Conservation (phyloP, 768 basidiomycete genomes). For the Boletus bicolor region DNA sequence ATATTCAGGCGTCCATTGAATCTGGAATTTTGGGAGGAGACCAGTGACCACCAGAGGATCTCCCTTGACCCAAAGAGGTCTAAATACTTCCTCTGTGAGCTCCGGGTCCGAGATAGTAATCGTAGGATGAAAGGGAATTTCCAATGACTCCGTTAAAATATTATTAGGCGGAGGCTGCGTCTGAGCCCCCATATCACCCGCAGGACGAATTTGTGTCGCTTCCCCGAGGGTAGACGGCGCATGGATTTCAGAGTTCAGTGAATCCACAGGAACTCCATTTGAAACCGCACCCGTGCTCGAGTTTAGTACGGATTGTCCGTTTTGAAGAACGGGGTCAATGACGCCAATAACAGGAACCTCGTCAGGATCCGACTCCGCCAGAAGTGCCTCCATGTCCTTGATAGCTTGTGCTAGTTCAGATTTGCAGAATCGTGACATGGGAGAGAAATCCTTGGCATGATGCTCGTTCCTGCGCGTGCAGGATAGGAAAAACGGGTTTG, state of each 20-base stretch:
- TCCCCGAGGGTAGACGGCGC: slow-evolving; percentile 12
- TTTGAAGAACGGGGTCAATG: slow-evolving; percentile 32
- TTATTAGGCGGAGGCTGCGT: slow-evolving; percentile 7
- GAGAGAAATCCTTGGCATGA: slow-evolving; percentile 61
- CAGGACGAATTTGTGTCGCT: not conserved
- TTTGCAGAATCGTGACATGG: slow-evolving; percentile 73
- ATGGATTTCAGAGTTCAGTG: slow-evolving; percentile 1
- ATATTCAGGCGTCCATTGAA: slow-evolving; percentile 80
- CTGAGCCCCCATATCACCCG: not conserved
- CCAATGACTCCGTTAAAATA: slow-evolving; percentile 18
- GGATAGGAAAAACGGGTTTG: slow-evolving; percentile 70
- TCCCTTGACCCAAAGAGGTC: slow-evolving; percentile 67
- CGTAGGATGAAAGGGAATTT: slow-evolving; percentile 47
- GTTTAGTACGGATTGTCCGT: slow-evolving; percentile 5
- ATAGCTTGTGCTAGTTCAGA: slow-evolving; percentile 65
- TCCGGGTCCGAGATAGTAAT: slow-evolving; percentile 44
- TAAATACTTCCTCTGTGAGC: slow-evolving; percentile 60
- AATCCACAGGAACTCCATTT: slow-evolving; percentile 13
- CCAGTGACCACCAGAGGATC: slow-evolving; percentile 77
- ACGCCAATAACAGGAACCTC: slow-evolving; percentile 19
- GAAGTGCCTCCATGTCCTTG: slow-evolving; percentile 60
- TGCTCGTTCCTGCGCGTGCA: slow-evolving; percentile 75
- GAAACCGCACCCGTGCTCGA: not conserved
- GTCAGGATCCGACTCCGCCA: slow-evolving; percentile 34
- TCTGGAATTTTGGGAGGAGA: slow-evolving; percentile 56